phyloP scores from a whole-genome alignment of 805 yeast genomes.

The Candida andamanensis region DNA sequence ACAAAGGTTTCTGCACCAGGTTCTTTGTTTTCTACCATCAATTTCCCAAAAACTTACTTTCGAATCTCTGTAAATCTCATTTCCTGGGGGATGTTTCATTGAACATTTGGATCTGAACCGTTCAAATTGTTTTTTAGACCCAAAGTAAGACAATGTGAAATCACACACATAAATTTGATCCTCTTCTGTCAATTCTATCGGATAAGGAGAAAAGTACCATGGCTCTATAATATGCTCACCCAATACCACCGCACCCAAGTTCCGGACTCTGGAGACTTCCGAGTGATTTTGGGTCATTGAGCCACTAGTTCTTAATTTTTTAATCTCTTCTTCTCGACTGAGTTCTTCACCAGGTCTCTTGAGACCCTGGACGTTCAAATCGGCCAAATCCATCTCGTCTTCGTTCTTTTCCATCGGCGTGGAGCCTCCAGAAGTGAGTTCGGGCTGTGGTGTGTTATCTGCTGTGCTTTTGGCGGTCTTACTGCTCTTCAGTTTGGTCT shows the following conservation, averaged over 20 bases:
- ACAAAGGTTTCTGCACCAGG: constrained; percentile 96
- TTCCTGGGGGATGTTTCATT: constrained; percentile 95
- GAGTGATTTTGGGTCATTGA: constrained; percentile 89
- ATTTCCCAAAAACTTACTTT: constrained; percentile 93
- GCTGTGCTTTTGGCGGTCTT: constrained; percentile 24
- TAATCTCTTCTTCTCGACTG: constrained; percentile 86
- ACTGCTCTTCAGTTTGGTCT: constrained; percentile 16
- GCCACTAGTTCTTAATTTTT: constrained; percentile 88
- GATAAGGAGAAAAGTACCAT: constrained; percentile 98
- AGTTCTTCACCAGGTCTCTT: constrained; percentile 63
- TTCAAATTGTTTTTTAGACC: constrained; percentile 86
- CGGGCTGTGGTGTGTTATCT: constrained; percentile 23
- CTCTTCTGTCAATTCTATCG: constrained; percentile 88
- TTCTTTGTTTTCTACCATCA: constrained; percentile 92
- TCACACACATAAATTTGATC: constrained; percentile 89
- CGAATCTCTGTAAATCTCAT: constrained; percentile 92
- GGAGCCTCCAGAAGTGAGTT: constrained; percentile 19
- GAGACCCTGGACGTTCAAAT: constrained; percentile 79
- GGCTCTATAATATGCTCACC: constrained; percentile 95
- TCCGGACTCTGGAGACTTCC: constrained; percentile 88
- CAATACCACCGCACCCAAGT: constrained; percentile 69
- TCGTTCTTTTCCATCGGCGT: constrained; percentile 24
- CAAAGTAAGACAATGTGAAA: constrained; percentile 82
- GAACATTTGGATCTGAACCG: constrained; percentile 85
- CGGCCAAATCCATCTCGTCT: constrained; percentile 80